These are phyloP conservation scores for Elaeis guineensis DNA, from an alignment of 176 grass and related monocot genomes.

Conservation along the genomic window DNA sequence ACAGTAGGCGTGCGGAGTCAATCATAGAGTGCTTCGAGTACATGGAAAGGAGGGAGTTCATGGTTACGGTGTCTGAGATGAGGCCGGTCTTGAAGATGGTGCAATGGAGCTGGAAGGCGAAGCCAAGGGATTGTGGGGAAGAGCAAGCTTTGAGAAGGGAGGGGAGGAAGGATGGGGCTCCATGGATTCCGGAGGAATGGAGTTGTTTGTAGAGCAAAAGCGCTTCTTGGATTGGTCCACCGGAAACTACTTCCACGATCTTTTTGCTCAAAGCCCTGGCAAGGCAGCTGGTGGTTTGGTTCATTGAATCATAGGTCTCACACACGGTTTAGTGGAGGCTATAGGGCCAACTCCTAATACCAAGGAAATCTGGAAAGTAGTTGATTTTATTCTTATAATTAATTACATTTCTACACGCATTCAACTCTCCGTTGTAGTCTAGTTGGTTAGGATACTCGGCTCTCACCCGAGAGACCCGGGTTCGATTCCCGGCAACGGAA, in stretches of 20 bases:
- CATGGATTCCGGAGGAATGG: background rate
- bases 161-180: constrained; percentile 3
- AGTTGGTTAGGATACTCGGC: constrained; percentile 95
- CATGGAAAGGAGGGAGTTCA: background rate
- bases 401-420: no score
- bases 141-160: constrained; percentile 16
- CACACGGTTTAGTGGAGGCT: no score
- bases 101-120: constrained; percentile 19
- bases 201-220: constrained; percentile 1
- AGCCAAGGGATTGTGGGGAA: background rate
- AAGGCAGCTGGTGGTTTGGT: no score
- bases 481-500: constrained; percentile 95
- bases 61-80: background rate
- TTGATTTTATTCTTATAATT: no score
- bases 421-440: constrained; percentile 42
- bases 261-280: background rate
- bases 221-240: background rate
- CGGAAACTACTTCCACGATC: background rate
- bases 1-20: background rate
- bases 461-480: constrained; percentile 98
- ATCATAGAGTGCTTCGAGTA: constrained; percentile 9
- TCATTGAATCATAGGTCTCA: no score
- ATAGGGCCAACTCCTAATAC: no score
- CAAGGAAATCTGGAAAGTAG: no score
- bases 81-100: constrained; percentile 10